A percentile compares a stretch with the other conserved stretches of the same genome.
Conservation (phyloP, 306 rosid species). For the Inga laurina region DNA sequence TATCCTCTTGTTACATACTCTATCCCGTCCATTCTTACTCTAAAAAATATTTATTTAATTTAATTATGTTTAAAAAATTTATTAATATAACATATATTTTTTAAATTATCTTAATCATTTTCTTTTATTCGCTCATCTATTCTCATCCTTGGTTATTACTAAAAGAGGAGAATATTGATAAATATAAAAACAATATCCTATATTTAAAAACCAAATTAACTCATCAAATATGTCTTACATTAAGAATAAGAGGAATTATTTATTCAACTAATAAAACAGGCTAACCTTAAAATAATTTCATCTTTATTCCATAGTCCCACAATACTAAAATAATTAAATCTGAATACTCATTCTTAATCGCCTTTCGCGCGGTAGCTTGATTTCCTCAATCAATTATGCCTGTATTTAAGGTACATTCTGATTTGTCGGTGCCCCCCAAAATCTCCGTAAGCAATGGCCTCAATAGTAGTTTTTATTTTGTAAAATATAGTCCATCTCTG, state of each 20-base stretch:
- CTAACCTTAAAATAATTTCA: neutral
- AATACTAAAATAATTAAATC: neutral
- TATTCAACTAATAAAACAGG: neutral
- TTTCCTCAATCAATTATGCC: neutral
- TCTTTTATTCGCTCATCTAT: too few species aligned
- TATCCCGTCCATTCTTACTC: too few species aligned
- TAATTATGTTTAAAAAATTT: too few species aligned
- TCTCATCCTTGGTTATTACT: fast-evolving
- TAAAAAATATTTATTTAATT: too few species aligned
- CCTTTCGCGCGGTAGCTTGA: neutral
- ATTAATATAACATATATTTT: too few species aligned
- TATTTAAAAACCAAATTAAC: too few species aligned
- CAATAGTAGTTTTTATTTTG: neutral
- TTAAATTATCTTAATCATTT: too few species aligned
- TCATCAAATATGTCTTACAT: fast-evolving
- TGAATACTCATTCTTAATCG: neutral
- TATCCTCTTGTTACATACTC: too few species aligned
- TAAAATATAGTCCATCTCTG: neutral
- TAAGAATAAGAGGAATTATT: too few species aligned
- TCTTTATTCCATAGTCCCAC: too few species aligned
- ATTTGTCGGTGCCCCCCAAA: neutral
- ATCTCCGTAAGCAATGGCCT: neutral
- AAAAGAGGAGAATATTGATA: too few species aligned
- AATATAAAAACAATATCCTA: too few species aligned
- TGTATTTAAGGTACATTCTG: neutral